Evolutionary conservation across 1,284 basidiomycete genomes (phyloP), one percentile per base, ranked within the genome.

Genomic region (Austroboletus rostrupii): DNA sequence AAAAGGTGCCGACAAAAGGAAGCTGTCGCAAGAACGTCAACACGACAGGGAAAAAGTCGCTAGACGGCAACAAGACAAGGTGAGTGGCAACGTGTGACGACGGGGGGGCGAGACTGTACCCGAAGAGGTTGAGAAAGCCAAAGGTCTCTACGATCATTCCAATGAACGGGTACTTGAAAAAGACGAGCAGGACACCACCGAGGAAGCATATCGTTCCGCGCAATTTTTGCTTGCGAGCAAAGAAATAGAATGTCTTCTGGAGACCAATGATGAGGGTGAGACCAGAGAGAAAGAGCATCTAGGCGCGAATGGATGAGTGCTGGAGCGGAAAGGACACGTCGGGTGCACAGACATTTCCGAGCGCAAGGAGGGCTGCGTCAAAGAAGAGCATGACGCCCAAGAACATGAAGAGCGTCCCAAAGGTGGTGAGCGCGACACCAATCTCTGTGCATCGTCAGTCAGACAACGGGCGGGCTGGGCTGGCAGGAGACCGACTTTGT

Each of bases 1-100:
- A 71, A 55, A 93, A 70, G 2, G 84, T 90, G 29, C 97, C 97
- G 52, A 99, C 81, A 59, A 97, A 82, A 1, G 97, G 97, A 50
- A 98, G 70, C 72, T 99, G 97, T 56, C 97, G 79, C 57, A 99
- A 72, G 77, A 99, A 98, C 43, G 92, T 95, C 52, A 99, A 77
- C 52, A 99, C 91, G 51, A 98, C 96, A 6, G 97, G 97, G 83
- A 99, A 99, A 78, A 99, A 99, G 72, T 98, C 96, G 43, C 96
- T 99, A 72, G 47, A 55, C 16, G 14, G 5, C 14, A 37, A 37
- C 2, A 37, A 40, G 42, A 55, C 31, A 52, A 49, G 23, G 45
- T 56, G 43, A 55, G 55, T 48, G 36, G 51, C 45, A 14, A 14
- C 19, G 46, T 13, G n/a, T n/a, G 5, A n/a, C n/a, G n/a, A n/a